Conservation (phyloP, 495 filamentous ascomycete genomes). For the Hypoxylon subgilvum region DNA sequence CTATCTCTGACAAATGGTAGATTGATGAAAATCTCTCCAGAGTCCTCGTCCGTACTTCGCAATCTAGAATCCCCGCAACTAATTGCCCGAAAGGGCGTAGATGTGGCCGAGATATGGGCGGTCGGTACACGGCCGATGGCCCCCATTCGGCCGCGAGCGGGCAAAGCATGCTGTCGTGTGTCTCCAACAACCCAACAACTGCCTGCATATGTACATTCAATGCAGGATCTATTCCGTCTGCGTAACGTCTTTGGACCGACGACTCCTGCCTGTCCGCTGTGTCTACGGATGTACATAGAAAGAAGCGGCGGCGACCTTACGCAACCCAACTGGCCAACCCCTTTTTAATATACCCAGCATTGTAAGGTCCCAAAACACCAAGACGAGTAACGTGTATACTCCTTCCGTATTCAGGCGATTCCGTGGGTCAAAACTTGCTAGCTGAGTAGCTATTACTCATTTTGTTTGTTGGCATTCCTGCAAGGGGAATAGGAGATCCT, state of each 20-base stretch:
- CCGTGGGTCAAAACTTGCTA: slow-evolving; percentile 6
- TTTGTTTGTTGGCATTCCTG: slow-evolving; percentile 18
- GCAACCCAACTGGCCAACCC: neutral
- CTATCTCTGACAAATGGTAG: slow-evolving; percentile 37
- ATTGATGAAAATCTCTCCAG: too few species aligned
- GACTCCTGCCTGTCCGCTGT: neutral
- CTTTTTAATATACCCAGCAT: too few species aligned
- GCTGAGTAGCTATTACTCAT: slow-evolving; percentile 2
- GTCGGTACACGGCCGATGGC: neutral
- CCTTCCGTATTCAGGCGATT: slow-evolving; percentile 25
- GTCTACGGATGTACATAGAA: too few species aligned
- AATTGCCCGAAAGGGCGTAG: slow-evolving; percentile 29
- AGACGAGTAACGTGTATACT: neutral
- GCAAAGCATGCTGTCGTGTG: slow-evolving; percentile 27
- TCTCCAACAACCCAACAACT: slow-evolving; percentile 1
- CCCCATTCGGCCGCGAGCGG: slow-evolving; percentile 28
- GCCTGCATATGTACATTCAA: slow-evolving; percentile 7
- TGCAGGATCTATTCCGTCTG: slow-evolving; percentile 25
- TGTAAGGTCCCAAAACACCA: too few species aligned
- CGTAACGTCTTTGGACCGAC: slow-evolving; percentile 13
- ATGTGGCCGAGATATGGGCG: neutral
- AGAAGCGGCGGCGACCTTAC: slow-evolving; percentile 3
- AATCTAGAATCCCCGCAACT: slow-evolving; percentile 25
- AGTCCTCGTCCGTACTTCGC: slow-evolving; percentile 17
- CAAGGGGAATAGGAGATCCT: slow-evolving; percentile 24